Conservation (phyloP, 1,284 basidiomycete species). For the Lentinula novae-zelandiae region DNA sequence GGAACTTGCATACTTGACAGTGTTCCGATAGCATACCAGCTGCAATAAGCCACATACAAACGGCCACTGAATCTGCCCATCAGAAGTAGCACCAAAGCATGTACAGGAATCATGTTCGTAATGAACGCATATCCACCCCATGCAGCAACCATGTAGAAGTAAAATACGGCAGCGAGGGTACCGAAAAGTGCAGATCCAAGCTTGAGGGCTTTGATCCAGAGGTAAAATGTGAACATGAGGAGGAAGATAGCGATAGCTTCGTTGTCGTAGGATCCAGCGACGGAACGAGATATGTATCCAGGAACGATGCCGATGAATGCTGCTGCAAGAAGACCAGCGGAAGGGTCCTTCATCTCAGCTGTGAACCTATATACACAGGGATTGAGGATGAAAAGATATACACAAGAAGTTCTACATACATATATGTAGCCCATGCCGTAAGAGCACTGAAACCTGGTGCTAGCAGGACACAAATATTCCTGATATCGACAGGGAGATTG, state of each 20-base stretch:
- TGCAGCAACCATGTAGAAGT: constrained; percentile 99
- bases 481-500: constrained; percentile 95
- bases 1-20: constrained; percentile 99
- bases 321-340: constrained; percentile 95
- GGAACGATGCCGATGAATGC: constrained; percentile 98
- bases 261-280: constrained; percentile 99
- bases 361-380: constrained; percentile 67
- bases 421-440: constrained; percentile 97
- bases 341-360: constrained; percentile 90
- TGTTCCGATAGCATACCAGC: constrained; percentile 98
- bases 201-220: constrained; percentile 97
- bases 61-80: constrained; percentile 97
- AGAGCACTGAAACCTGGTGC: constrained; percentile 96
- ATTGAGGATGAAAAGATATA: constrained; percentile 1
- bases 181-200: constrained; percentile 91
- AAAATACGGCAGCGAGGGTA: constrained; percentile 90
- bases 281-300: constrained; percentile 97
- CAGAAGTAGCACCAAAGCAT: constrained; percentile 87
- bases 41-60: constrained; percentile 93
- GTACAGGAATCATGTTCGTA: constrained; percentile 99
- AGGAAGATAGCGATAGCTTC: constrained; percentile 99
- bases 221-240: constrained; percentile 98
- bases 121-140: constrained; percentile 99
- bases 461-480: constrained; percentile 95
- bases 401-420: constrained; percentile 47